phyloP scores from a whole-genome alignment of 257 asterid genomes.

The Schizonepeta tenuifolia region DNA sequence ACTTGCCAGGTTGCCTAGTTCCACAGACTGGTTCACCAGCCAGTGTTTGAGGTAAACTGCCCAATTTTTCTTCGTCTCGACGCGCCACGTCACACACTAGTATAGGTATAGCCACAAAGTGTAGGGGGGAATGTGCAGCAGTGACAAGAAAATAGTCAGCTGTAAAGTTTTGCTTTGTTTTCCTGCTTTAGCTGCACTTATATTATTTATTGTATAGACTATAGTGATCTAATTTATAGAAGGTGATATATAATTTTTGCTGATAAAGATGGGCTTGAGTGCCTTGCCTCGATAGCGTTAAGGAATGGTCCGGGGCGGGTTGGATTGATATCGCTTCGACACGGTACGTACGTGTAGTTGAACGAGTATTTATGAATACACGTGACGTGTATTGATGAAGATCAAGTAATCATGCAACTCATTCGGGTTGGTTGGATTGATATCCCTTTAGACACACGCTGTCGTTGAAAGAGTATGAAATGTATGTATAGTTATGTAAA shows the following conservation, averaged over 20 bases:
- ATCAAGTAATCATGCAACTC: no score
- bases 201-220: slow-evolving; percentile 26
- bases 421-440: no score
- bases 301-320: neutral
- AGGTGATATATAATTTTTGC: neutral
- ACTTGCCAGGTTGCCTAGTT: slow-evolving; percentile 44
- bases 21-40: slow-evolving; percentile 50
- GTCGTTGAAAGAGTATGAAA: no score
- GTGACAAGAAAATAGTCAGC: slow-evolving; percentile 10
- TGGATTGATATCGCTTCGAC: no score
- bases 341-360: no score
- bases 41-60: slow-evolving; percentile 37
- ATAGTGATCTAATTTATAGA: slow-evolving; percentile 12
- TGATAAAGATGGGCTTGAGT: neutral
- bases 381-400: no score
- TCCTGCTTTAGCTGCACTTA: slow-evolving; percentile 29
- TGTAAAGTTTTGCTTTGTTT: slow-evolving; percentile 28
- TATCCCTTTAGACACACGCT: no score
- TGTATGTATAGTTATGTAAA: no score
- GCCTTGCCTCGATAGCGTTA: neutral
- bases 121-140: neutral
- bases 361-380: no score
- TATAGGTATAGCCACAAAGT: slow-evolving; percentile 14
- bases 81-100: neutral
- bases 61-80: neutral